phyloP scores from a whole-genome alignment of 2,329 filamentous ascomycete genomes.

The Myriosclerotinia duriaeana region DNA sequence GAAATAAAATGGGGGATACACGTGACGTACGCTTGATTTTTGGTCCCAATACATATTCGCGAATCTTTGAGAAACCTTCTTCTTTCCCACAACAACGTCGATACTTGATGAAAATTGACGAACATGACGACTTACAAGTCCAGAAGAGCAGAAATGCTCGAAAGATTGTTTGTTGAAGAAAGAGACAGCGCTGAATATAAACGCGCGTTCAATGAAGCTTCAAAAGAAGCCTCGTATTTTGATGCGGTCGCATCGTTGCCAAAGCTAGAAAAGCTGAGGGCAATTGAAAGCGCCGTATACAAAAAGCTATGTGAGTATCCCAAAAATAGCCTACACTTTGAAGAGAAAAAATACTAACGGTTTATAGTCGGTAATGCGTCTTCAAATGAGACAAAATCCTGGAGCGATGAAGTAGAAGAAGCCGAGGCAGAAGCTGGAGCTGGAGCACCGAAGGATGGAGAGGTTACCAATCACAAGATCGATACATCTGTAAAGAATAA shows the following conservation, averaged over 20 bases:
- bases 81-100: not conserved
- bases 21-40: too few relatives aligned
- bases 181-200: not conserved
- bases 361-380: constrained; percentile 1
- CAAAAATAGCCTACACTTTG: not conserved
- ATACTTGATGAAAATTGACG: not conserved
- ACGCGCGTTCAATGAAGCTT: not conserved
- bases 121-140: not conserved
- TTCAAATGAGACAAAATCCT: too few relatives aligned
- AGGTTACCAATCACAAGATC: too few relatives aligned
- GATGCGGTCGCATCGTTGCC: not conserved
- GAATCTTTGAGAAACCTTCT: not conserved
- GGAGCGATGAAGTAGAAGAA: too few relatives aligned
- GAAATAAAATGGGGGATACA: too few relatives aligned
- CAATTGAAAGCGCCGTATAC: not conserved
- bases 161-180: not conserved
- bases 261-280: not conserved
- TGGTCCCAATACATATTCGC: too few relatives aligned
- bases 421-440: too few relatives aligned
- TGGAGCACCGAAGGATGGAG: too few relatives aligned
- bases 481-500: too few relatives aligned
- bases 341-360: not conserved
- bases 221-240: too few relatives aligned
- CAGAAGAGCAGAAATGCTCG: constrained; percentile 4
- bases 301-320: not conserved